Evolutionary conservation across 352 stramenopile genomes (phyloP).

Genomic region (Globisporangium irregulare): DNA sequence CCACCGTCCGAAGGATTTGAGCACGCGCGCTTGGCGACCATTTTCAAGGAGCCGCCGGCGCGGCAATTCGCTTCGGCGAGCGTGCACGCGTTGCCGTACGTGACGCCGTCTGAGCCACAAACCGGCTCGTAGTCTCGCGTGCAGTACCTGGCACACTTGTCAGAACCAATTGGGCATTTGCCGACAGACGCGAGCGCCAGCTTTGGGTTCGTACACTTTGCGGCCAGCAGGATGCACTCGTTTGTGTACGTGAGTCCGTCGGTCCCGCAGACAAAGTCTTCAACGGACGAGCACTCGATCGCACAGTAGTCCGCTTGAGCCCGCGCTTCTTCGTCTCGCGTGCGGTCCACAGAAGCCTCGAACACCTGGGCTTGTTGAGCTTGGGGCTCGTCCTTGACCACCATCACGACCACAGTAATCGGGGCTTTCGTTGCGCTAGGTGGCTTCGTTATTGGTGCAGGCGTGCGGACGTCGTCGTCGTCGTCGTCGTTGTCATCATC

Average conservation of each 20-base stretch:
- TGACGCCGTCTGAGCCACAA: constrained; percentile 30
- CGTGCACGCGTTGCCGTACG: constrained; percentile 27
- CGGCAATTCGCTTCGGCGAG: constrained; percentile 25
- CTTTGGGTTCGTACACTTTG: constrained; percentile 4
- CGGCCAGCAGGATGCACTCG: constrained; percentile 2
- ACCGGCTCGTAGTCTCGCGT: constrained; percentile 31
- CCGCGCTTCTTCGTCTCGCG: background rate
- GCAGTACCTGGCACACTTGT: constrained; percentile 20
- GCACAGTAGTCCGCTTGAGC: background rate
- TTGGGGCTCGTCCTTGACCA: background rate
- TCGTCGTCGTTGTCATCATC: background rate
- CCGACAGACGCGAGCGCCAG: background rate
- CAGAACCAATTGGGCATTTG: background rate
- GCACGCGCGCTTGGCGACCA: constrained; percentile 10
- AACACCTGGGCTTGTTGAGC: background rate
- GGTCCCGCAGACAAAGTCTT: background rate
- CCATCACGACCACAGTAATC: background rate
- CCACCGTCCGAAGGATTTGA: background rate
- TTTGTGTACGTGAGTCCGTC: constrained; percentile 2
- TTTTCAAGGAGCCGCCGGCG: constrained; percentile 11
- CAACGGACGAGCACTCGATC: background rate
- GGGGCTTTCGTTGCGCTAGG: background rate
- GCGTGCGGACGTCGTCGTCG: background rate
- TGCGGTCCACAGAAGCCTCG: background rate
- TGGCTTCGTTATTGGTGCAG: background rate